These are phyloP conservation scores for Stachybotrys echinatus DNA, from an alignment of 2,329 filamentous ascomycete species.

Conservation along the genomic window DNA sequence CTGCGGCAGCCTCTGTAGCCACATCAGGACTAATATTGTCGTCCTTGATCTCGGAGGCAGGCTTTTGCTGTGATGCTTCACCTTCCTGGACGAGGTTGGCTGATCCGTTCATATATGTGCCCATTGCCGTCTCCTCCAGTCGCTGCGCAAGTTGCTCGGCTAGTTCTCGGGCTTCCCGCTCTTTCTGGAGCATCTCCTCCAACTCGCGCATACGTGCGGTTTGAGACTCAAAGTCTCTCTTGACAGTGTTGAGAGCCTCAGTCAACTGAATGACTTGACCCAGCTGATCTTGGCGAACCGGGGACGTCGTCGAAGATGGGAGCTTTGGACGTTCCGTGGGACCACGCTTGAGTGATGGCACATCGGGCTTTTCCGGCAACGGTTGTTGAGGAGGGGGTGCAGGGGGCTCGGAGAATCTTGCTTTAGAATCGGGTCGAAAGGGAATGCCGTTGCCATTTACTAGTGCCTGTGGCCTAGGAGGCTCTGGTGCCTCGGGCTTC, in stretches of 20 bases:
- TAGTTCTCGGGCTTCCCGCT: slow-evolving; percentile 73
- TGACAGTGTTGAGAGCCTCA: slow-evolving; percentile 77
- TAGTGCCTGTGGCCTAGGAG: slow-evolving; percentile 39
- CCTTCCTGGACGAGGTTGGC: slow-evolving; percentile 14
- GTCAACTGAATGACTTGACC: slow-evolving; percentile 80
- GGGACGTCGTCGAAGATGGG: slow-evolving; percentile 46
- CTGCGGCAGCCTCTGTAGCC: slow-evolving; percentile 19
- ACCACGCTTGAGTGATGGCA: slow-evolving; percentile 65
- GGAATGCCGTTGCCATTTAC: slow-evolving; percentile 46
- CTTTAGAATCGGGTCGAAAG: slow-evolving; percentile 69
- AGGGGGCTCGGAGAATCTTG: slow-evolving; percentile 86
- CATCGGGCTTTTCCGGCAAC: slow-evolving; percentile 87
- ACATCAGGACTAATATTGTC: slow-evolving; percentile 33
- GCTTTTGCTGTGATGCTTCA: slow-evolving; percentile 13
- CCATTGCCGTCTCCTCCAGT: slow-evolving; percentile 50
- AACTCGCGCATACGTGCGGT: slow-evolving; percentile 73
- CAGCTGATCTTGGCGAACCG: slow-evolving; percentile 52
- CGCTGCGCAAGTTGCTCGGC: slow-evolving; percentile 78
- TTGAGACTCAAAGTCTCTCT: slow-evolving; percentile 83
- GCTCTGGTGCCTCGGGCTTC: slow-evolving; percentile 42
- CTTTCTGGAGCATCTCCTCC: slow-evolving; percentile 67
- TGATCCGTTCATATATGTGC: slow-evolving; percentile 22
- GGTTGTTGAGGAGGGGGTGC: slow-evolving; percentile 91
- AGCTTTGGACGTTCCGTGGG: slow-evolving; percentile 71
- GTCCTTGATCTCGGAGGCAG: slow-evolving; percentile 28